Conservation (phyloP, 306 rosid species). For the Vachellia pachyceras region DNA sequence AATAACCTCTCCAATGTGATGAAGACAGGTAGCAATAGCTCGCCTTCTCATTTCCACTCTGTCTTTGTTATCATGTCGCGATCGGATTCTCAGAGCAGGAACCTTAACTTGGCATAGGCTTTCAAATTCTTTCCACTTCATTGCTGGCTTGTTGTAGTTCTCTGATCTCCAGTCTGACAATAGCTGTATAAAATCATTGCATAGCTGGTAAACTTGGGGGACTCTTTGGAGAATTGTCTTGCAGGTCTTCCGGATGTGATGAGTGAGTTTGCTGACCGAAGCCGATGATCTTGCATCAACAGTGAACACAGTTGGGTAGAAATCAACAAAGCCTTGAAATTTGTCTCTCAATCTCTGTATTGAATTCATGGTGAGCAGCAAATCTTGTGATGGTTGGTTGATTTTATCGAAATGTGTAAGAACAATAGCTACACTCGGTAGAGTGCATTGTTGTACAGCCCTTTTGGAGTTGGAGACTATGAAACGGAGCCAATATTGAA, state of each 20-base stretch:
- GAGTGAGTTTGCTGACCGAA: constrained; percentile 82
- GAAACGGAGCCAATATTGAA: constrained; percentile 96
- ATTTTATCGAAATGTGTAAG: constrained; percentile 87
- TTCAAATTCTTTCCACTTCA: constrained; percentile 91
- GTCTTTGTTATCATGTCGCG: constrained; percentile 73
- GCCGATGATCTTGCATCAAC: constrained; percentile 93
- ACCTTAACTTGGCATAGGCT: constrained; percentile 86
- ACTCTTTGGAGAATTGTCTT: constrained; percentile 89
- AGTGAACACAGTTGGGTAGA: constrained; percentile 85
- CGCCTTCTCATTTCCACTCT: constrained; percentile 70
- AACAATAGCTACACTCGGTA: constrained; percentile 84
- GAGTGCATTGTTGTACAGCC: constrained; percentile 84
- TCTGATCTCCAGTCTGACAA: constrained; percentile 89
- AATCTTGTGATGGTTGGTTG: constrained; percentile 68
- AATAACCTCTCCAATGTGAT: constrained; percentile 86
- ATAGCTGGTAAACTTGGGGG: constrained; percentile 88
- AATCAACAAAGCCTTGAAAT: constrained; percentile 90
- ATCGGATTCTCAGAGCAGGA: constrained; percentile 68
- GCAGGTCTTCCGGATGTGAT: constrained; percentile 73
- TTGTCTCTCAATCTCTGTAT: constrained; percentile 81
- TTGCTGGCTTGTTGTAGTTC: constrained; percentile 92
- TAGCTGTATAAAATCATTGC: constrained; percentile 79
- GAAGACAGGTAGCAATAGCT: constrained; percentile 85
- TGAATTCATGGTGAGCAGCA: constrained; percentile 66
- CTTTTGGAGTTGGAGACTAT: constrained; percentile 86